phyloP scores from a whole-genome alignment of 768 basidiomycete species.

The Termitomyces sp. region DNA sequence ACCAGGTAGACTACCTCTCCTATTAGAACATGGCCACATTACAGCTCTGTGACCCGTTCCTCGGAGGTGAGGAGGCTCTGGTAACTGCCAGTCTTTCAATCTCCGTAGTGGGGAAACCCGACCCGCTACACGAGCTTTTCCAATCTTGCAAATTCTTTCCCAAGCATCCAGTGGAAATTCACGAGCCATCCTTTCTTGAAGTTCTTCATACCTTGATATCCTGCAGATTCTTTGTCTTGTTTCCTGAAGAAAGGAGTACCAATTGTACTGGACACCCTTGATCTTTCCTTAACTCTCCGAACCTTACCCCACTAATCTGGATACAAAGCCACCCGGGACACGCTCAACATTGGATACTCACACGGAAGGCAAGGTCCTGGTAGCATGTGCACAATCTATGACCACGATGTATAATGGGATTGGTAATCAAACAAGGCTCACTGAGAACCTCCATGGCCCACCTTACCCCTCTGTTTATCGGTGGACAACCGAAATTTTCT shows the following conservation, averaged over 20 bases:
- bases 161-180: too few species aligned
- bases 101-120: too few species aligned
- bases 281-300: neutral
- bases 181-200: too few species aligned
- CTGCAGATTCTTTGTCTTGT: neutral
- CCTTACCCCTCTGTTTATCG: slow-evolving; percentile 36
- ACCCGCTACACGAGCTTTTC: too few species aligned
- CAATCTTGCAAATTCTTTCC: neutral
- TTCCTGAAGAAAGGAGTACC: neutral
- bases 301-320: neutral
- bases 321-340: neutral
- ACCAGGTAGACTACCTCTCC: too few species aligned
- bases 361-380: neutral
- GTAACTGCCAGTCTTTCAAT: too few species aligned
- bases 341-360: neutral
- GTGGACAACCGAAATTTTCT: slow-evolving; percentile 33
- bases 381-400: neutral
- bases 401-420: neutral
- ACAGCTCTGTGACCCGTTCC: too few species aligned
- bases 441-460: slow-evolving; percentile 17
- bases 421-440: neutral
- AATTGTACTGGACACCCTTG: neutral
- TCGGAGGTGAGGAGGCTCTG: too few species aligned
- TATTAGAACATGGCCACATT: too few species aligned
- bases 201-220: neutral